Evolutionary conservation across 192 early-diverging fungal species (phyloP), one percentile per base, ranked within the genome.

Genomic region (Coemansia sp.): DNA sequence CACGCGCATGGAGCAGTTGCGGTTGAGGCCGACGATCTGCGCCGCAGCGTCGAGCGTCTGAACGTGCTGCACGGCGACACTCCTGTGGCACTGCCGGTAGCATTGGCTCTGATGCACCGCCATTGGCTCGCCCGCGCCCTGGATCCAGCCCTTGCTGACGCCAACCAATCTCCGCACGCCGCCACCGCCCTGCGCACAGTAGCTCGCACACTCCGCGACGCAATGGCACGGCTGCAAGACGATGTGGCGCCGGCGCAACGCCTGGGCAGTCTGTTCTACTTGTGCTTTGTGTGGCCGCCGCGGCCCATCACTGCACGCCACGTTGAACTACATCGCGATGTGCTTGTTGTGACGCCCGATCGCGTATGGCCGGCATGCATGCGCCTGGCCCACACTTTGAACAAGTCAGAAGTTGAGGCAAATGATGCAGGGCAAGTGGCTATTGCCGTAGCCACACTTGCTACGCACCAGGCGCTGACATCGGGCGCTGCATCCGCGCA

Each of bases 241-340:
- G 72, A 61, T 8, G n/a, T 17, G n/a, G 53, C 15, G 6, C 17
- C 46, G 10, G 66, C 42, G 2, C 56, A 51, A 47, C 56, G 66
- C 54, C 17, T 65, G 9, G 25, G 66, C 28, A 69, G 66, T 47
- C 59, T 75, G 54, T 75, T 60, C 34, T 75, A 75, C 25, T 58
- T 75, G 46, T 58, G 72, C 59, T 75, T 75, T 75, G 72, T 75
- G 5, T 75, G 72, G 72, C 72, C 72, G 19, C 72, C 72, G 19
- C 54, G 66, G 2, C 72, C 72, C 5, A 75, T 75, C 42, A 11
- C 44, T 0, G 59, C 59, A 38, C 66, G 72, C 9, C 66, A 69
- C 20, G 37, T 75, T 14, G 72, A 75, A 53, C 66, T 75, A 1
- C 72, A 75, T 9, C 31, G 25, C 12, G 42, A 52, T 2, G 53